Evolutionary conservation across 345 rosid genomes (phyloP).

Genomic region (Turnera subulata): DNA sequence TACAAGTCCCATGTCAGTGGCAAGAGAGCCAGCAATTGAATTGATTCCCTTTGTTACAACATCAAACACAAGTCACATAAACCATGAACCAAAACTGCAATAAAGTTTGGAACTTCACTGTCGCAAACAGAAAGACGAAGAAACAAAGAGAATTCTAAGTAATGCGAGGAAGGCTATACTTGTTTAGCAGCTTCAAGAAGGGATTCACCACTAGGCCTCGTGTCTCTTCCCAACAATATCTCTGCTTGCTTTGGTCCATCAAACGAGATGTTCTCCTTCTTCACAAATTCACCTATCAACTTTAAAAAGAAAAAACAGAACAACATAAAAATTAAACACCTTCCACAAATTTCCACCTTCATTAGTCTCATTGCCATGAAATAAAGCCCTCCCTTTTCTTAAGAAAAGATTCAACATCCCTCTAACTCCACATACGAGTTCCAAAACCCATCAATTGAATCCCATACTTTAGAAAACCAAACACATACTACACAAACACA

Average conservation of each 20-base stretch:
- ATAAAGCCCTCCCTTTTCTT: too few species aligned
- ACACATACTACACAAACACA: neutral
- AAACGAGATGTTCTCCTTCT: conserved; percentile 53
- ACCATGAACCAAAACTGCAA: neutral
- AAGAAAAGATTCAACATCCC: too few species aligned
- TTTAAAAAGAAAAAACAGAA: neutral
- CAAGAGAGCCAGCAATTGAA: conserved; percentile 59
- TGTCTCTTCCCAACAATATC: conserved; percentile 82
- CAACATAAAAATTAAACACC: neutral
- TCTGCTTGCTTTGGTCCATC: conserved; percentile 46
- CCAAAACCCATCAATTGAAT: too few species aligned
- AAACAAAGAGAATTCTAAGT: neutral
- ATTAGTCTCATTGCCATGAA: too few species aligned
- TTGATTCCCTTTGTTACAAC: conserved; percentile 49
- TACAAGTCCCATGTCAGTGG: conserved; percentile 64
- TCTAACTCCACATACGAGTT: too few species aligned
- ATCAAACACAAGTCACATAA: conserved; percentile 9
- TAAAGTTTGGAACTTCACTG: neutral
- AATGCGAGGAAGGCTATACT: conserved; percentile 23
- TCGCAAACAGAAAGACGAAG: neutral
- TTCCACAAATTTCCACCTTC: too few species aligned
- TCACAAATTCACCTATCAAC: conserved; percentile 37
- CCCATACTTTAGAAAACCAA: too few species aligned
- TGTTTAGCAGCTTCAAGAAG: conserved; percentile 79
- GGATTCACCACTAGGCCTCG: conserved; percentile 89